Conservation (phyloP, 345 rosid genomes). For the Viola odorata region DNA sequence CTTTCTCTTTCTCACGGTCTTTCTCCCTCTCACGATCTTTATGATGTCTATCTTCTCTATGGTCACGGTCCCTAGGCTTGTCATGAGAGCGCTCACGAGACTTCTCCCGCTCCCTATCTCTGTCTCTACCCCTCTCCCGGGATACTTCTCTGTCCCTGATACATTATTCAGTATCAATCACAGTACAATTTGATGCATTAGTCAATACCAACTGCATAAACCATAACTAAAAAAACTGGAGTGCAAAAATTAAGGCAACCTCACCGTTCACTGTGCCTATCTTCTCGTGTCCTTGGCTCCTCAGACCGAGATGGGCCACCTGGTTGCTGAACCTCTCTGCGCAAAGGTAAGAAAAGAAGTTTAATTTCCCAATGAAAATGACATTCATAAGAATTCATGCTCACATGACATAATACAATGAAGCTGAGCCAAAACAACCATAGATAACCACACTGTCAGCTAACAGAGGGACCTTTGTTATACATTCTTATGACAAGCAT, state of each 20-base stretch:
- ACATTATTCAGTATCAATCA: constrained; percentile 13
- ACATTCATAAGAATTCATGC: neutral
- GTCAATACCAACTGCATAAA: neutral
- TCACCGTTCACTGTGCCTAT: constrained; percentile 58
- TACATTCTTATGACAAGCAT: neutral
- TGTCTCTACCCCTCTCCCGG: constrained; percentile 78
- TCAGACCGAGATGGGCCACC: constrained; percentile 59
- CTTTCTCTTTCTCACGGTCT: constrained; percentile 53
- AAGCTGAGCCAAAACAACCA: neutral
- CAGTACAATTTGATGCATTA: neutral
- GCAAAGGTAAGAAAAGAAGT: neutral
- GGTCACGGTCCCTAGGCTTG: constrained; percentile 72
- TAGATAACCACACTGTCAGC: neutral
- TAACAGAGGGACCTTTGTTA: neutral
- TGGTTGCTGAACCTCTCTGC: constrained; percentile 64
- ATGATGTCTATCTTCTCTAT: constrained; percentile 75
- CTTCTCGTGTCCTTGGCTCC: constrained; percentile 81
- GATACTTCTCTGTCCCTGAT: constrained; percentile 52
- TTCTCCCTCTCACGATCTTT: constrained; percentile 70
- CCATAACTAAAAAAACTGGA: neutral
- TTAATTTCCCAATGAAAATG: neutral
- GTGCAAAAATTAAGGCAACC: constrained; percentile 6
- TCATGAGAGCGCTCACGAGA: constrained; percentile 78
- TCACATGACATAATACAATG: neutral
- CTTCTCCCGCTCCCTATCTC: constrained; percentile 63